Conservation (phyloP, 1,284 basidiomycete genomes). For the Sanguinoderma infundibulare region DNA sequence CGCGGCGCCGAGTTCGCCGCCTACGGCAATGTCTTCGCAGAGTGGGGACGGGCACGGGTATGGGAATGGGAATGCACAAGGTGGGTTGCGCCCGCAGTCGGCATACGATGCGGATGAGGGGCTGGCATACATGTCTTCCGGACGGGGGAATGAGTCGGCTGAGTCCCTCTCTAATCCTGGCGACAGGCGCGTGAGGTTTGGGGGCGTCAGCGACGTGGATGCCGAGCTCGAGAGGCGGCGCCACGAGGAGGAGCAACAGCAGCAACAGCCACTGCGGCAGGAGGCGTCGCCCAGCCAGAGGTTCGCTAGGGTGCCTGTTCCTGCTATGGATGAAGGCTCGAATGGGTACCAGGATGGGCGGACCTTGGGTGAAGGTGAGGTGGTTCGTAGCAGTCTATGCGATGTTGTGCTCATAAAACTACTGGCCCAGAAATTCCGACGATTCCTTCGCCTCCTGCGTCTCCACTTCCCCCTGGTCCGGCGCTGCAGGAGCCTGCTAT, state of each 20-base stretch:
- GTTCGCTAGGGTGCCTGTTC: constrained; percentile 10
- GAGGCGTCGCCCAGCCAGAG: not conserved
- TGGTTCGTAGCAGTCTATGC: not conserved
- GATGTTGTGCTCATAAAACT: not conserved
- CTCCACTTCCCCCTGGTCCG: constrained; percentile 1
- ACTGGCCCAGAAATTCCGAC: not conserved
- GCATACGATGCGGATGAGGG: constrained; percentile 24
- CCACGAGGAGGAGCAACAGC: constrained; percentile 11
- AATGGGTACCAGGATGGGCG: not conserved
- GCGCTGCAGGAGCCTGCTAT: not conserved
- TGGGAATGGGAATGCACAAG: not conserved
- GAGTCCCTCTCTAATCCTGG: constrained; percentile 19
- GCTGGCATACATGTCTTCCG: constrained; percentile 48
- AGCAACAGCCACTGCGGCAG: not conserved
- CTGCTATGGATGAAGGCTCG: not conserved
- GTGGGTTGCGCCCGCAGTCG: constrained; percentile 1
- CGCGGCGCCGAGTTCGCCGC: constrained; percentile 37
- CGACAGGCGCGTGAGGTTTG: constrained; percentile 32
- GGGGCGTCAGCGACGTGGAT: constrained; percentile 25
- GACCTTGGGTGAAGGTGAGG: constrained; percentile 13
- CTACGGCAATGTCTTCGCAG: constrained; percentile 1
- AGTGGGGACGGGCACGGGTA: not conserved
- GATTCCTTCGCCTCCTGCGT: constrained; percentile 4
- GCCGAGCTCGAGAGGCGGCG: constrained; percentile 23
- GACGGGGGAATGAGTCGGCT: constrained; percentile 25